Evolutionary conservation across 495 filamentous ascomycete species (phyloP).

Genomic region (Penicillium mononematosum): DNA sequence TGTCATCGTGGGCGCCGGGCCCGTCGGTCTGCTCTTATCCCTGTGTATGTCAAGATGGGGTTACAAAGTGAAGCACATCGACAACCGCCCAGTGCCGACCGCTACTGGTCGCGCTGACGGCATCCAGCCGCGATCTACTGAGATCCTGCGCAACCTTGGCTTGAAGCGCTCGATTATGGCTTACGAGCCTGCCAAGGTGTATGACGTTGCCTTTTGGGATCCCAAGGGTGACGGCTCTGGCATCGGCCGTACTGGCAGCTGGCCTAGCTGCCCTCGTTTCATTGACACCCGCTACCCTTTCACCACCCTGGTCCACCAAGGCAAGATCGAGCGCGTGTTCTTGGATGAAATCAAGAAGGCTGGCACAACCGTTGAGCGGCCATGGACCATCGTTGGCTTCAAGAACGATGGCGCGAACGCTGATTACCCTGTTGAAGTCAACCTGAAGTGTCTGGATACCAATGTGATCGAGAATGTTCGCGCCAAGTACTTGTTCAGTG

Average conservation of each 20-base stretch:
- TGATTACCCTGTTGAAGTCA: slow-evolving; percentile 63
- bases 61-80: slow-evolving; percentile 67
- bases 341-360: slow-evolving; percentile 62
- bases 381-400: slow-evolving; percentile 63
- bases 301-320: slow-evolving; percentile 64
- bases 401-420: slow-evolving; percentile 56
- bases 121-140: slow-evolving; percentile 68
- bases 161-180: slow-evolving; percentile 64
- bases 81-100: slow-evolving; percentile 63
- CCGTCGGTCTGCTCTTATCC: slow-evolving; percentile 84
- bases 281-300: slow-evolving; percentile 67
- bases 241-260: slow-evolving; percentile 60
- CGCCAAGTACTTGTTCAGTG: slow-evolving; percentile 65
- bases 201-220: slow-evolving; percentile 68
- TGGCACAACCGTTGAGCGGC: slow-evolving; percentile 55
- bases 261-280: slow-evolving; percentile 62
- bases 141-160: slow-evolving; percentile 65
- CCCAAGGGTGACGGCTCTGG: slow-evolving; percentile 50
- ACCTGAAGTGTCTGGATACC: slow-evolving; percentile 72
- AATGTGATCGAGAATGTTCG: slow-evolving; percentile 62
- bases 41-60: slow-evolving; percentile 72
- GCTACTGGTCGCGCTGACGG: slow-evolving; percentile 73
- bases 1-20: slow-evolving; percentile 85
- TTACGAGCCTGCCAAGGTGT: slow-evolving; percentile 62
- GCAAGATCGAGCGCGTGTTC: slow-evolving; percentile 64